Conservation (phyloP, 164 flowering plant species). For the Umbellularia californica region DNA sequence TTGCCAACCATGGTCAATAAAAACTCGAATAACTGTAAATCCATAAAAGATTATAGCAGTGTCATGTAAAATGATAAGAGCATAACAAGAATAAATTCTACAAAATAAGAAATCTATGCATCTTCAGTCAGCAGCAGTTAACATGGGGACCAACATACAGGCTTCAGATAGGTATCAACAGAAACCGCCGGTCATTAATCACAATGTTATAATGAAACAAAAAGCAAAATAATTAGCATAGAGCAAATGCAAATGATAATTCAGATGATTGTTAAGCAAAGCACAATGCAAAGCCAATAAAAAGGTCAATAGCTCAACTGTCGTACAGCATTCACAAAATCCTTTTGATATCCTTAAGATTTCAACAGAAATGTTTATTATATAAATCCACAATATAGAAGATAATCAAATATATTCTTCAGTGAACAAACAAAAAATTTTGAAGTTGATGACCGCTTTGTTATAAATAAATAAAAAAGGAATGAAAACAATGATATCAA, state of each 20-base stretch:
- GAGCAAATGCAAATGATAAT: background rate
- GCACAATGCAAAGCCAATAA: background rate
- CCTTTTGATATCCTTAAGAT: background rate
- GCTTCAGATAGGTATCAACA: too few species aligned
- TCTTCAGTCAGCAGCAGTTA: background rate
- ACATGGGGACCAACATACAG: background rate
- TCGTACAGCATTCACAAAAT: background rate
- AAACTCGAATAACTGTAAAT: constrained; percentile 77
- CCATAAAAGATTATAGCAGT: constrained; percentile 2
- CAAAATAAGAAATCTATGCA: background rate
- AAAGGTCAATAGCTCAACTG: background rate
- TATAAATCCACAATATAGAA: background rate
- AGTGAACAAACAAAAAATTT: background rate
- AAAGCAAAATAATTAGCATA: background rate
- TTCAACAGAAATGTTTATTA: background rate
- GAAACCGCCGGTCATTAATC: too few species aligned
- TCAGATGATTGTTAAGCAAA: background rate
- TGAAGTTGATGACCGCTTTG: too few species aligned
- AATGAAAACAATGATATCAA: too few species aligned
- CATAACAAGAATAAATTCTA: background rate
- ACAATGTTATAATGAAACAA: too few species aligned
- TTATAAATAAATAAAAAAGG: too few species aligned
- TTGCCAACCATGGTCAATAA: constrained; percentile 74
- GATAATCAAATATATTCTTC: background rate
- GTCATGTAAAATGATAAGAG: background rate